Percentiles rank a stretch among this genome's conserved stretches.
phyloP scores from a whole-genome alignment of 2,329 filamentous ascomycete genomes.

The Stachybotrys elegans region DNA sequence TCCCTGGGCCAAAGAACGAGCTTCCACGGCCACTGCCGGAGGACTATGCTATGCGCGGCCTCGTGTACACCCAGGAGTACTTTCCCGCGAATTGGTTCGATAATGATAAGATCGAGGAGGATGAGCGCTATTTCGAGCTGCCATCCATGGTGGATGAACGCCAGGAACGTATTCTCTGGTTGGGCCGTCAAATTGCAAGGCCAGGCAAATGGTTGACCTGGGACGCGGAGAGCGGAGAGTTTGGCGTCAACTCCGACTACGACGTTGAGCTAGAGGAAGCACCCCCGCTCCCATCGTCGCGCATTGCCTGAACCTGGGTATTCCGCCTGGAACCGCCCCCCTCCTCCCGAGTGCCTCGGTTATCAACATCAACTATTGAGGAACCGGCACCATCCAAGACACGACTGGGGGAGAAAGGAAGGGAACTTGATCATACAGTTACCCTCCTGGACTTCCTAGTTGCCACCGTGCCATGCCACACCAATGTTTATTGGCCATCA shows the following conservation, averaged over 20 bases:
- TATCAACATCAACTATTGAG: no score
- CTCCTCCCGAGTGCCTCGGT: no score
- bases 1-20: constrained; percentile 40
- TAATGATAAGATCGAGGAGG: constrained; percentile 57
- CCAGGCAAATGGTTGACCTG: constrained; percentile 41
- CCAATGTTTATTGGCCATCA: no score
- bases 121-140: constrained; percentile 60
- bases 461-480: no score
- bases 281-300: no score
- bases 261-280: constrained; percentile 27
- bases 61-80: constrained; percentile 55
- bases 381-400: no score
- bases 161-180: constrained; percentile 53
- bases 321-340: no score
- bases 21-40: constrained; percentile 57
- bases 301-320: no score
- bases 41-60: constrained; percentile 61
- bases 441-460: no score
- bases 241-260: constrained; percentile 32
- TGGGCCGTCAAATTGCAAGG: constrained; percentile 44
- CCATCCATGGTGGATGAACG: constrained; percentile 53
- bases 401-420: no score
- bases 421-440: no score
- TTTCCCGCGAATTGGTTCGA: constrained; percentile 56
- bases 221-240: constrained; percentile 28